Conservation (phyloP, 2,329 filamentous ascomycete genomes). For the Sarocladium brachiariae region DNA sequence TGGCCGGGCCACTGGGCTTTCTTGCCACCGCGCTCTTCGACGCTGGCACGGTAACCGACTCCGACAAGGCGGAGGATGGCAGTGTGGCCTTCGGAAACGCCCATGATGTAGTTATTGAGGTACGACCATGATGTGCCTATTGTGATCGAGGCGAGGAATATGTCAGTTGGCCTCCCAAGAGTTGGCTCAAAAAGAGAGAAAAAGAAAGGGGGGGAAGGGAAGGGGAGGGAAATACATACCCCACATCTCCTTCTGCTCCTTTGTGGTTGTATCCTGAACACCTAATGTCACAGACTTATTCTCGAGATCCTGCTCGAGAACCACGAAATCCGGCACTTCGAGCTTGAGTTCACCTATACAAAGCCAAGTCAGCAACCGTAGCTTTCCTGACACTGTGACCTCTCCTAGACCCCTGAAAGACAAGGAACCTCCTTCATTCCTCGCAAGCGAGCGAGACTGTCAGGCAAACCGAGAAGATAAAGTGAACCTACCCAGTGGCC, state of each 20-base stretch:
- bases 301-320: conserved; percentile 59
- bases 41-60: conserved; percentile 86
- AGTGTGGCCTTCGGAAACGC: conserved; percentile 93
- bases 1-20: conserved; percentile 67
- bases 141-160: conserved; percentile 10
- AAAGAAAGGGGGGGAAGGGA: background rate
- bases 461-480: no score
- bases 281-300: conserved; percentile 59
- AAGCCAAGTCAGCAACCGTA: conserved; percentile 9
- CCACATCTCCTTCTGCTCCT: conserved; percentile 92
- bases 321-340: conserved; percentile 72
- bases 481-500: conserved; percentile 66
- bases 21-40: conserved; percentile 70
- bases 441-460: no score
- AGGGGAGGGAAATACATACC: conserved; percentile 45
- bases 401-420: no score
- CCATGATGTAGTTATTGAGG: conserved; percentile 82
- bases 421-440: no score
- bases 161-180: no score
- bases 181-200: no score
- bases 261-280: conserved; percentile 60
- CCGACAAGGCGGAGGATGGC: conserved; percentile 89
- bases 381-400: background rate
- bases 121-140: conserved; percentile 84
- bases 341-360: conserved; percentile 64